Percentiles rank a stretch among this genome's conserved stretches.
Evolutionary conservation across 2,329 filamentous ascomycete species (phyloP).

Genomic region (Cladosporium colombiae): DNA sequence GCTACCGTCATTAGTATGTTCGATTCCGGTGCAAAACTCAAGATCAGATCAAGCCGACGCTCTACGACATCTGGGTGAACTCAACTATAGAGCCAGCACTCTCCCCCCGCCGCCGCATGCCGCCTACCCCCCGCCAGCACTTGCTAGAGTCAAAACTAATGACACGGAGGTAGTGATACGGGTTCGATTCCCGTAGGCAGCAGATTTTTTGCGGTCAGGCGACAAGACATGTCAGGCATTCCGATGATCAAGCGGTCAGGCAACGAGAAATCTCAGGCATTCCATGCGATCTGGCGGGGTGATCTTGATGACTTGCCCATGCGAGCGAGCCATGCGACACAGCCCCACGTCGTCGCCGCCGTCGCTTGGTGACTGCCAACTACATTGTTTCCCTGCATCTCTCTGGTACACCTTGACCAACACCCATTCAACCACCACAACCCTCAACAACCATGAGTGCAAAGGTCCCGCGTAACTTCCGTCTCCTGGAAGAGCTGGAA

Average conservation of each 20-base stretch:
- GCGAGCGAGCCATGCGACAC: neutral
- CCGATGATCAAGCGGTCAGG: neutral
- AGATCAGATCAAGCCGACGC: too few relatives aligned
- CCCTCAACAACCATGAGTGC: constrained; percentile 54
- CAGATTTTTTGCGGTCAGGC: too few relatives aligned
- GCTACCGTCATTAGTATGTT: too few relatives aligned
- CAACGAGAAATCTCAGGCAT: neutral
- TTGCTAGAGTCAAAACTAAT: too few relatives aligned
- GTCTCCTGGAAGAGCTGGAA: constrained; percentile 94
- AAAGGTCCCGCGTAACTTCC: constrained; percentile 93
- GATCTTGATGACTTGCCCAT: neutral
- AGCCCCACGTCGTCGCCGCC: constrained; percentile 1
- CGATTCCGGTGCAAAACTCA: too few relatives aligned
- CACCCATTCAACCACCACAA: neutral
- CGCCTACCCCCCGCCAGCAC: too few relatives aligned
- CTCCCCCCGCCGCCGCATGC: too few relatives aligned
- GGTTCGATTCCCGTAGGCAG: too few relatives aligned
- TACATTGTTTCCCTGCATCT: neutral
- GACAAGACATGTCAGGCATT: too few relatives aligned
- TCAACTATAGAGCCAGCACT: too few relatives aligned
- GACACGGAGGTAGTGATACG: too few relatives aligned
- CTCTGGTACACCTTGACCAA: neutral
- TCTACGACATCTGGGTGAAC: too few relatives aligned
- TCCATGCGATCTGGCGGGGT: neutral
- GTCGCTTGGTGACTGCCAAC: constrained; percentile 10